Percentiles rank a stretch among this genome's conserved stretches.
Evolutionary conservation across 2,329 filamentous ascomycete genomes (phyloP).

Genomic region (Penicillium sp.): DNA sequence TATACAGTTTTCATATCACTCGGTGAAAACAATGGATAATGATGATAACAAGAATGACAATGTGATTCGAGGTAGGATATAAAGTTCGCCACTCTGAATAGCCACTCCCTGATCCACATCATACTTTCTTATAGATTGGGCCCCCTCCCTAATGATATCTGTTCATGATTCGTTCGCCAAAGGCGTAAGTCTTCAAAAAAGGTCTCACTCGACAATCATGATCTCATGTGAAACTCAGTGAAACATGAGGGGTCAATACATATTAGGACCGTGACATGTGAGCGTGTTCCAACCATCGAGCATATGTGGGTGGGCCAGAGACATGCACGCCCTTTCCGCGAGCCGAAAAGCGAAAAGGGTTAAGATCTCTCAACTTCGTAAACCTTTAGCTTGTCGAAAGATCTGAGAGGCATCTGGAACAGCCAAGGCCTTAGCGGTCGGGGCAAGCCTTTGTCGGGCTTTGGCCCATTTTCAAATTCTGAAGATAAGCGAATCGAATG

Average conservation of each 20-base stretch:
- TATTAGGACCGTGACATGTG: not conserved
- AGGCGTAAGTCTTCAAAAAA: no score
- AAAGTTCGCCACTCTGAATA: no score
- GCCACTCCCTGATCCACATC: no score
- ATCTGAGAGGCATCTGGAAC: not conserved
- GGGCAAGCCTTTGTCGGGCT: not conserved
- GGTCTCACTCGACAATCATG: not conserved
- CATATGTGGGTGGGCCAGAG: not conserved
- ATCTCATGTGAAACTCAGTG: not conserved
- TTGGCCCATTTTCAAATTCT: not conserved
- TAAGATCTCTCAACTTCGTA: not conserved
- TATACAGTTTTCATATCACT: no score
- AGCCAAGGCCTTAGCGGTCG: not conserved
- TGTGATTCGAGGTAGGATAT: no score
- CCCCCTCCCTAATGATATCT: not conserved
- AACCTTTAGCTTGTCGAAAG: not conserved
- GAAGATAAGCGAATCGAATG: not conserved
- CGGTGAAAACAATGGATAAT: no score
- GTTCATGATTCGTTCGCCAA: not conserved
- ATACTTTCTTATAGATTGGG: no score
- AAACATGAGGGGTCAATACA: constrained; percentile 3
- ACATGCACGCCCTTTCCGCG: not conserved
- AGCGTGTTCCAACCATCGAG: not conserved
- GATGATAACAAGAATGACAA: no score
- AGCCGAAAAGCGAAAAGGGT: not conserved